These are phyloP conservation scores for Bipolaris bicolor DNA, from an alignment of 2,329 filamentous ascomycete species.

Conservation along the genomic window DNA sequence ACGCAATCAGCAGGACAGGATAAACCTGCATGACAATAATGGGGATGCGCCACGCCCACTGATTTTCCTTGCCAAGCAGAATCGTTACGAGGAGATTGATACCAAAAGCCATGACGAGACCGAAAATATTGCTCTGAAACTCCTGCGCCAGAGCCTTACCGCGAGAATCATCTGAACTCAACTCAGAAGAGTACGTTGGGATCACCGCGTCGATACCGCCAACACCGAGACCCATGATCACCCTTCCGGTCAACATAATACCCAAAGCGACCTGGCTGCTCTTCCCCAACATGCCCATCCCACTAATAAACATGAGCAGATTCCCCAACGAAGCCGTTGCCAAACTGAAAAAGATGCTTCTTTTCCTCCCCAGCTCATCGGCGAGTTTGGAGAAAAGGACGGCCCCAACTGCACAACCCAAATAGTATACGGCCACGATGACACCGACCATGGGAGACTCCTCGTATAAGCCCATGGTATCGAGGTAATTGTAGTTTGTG, in stretches of 20 bases:
- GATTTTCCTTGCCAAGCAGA: conserved; percentile 59
- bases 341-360: conserved; percentile 62
- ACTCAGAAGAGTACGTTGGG: conserved; percentile 64
- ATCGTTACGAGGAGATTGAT: conserved; percentile 64
- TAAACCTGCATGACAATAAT: conserved; percentile 68
- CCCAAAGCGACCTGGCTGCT: conserved; percentile 46
- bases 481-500: conserved; percentile 61
- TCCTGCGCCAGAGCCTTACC: conserved; percentile 67
- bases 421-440: conserved; percentile 67
- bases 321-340: conserved; percentile 62
- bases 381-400: conserved; percentile 63
- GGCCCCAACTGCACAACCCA: conserved; percentile 65
- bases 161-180: conserved; percentile 62
- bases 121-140: conserved; percentile 69
- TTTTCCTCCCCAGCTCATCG: conserved; percentile 61
- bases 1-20: conserved; percentile 59
- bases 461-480: conserved; percentile 61
- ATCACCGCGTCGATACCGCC: conserved; percentile 67
- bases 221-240: conserved; percentile 64
- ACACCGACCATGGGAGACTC: conserved; percentile 62
- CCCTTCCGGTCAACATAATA: conserved; percentile 58
- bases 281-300: conserved; percentile 52
- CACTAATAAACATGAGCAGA: conserved; percentile 65
- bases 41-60: conserved; percentile 68
- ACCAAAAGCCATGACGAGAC: conserved; percentile 65